phyloP scores from a whole-genome alignment of 106 monocot species.

The Agapanthus africanus region DNA sequence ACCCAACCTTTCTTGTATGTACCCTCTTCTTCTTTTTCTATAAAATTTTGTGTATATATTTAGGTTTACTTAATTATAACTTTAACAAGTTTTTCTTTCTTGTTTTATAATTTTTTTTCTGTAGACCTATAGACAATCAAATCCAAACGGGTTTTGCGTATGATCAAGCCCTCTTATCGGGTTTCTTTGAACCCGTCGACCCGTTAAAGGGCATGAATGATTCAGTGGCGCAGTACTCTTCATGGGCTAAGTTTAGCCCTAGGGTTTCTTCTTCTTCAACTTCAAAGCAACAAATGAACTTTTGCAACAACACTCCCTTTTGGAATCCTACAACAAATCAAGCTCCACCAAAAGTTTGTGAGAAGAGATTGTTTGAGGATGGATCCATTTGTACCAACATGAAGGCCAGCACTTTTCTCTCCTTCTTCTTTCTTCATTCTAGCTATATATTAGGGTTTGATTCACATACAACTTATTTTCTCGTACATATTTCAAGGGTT shows the following conservation, averaged over 20 bases:
- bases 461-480: too few relatives aligned
- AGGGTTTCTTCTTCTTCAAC: conserved; percentile 10
- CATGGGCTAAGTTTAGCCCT: conserved; percentile 10
- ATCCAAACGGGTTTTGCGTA: neutral
- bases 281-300: conserved; percentile 35
- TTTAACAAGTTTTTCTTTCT: too few relatives aligned
- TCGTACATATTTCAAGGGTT: too few relatives aligned
- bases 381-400: neutral
- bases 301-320: conserved; percentile 34
- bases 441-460: too few relatives aligned
- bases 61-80: too few relatives aligned
- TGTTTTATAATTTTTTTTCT: too few relatives aligned
- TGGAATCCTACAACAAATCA: too few relatives aligned
- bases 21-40: neutral
- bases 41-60: too few relatives aligned
- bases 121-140: conserved; percentile 1
- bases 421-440: neutral
- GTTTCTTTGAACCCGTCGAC: neutral
- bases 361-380: neutral
- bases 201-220: conserved; percentile 7
- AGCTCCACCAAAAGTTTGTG: neutral
- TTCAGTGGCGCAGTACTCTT: neutral
- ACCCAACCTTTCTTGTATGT: neutral
- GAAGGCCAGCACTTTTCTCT: neutral
- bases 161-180: neutral